A percentile compares a stretch with the other conserved stretches of the same genome.
phyloP scores from a whole-genome alignment of 202 grass and related monocot genomes.

The Carex arenaria region DNA sequence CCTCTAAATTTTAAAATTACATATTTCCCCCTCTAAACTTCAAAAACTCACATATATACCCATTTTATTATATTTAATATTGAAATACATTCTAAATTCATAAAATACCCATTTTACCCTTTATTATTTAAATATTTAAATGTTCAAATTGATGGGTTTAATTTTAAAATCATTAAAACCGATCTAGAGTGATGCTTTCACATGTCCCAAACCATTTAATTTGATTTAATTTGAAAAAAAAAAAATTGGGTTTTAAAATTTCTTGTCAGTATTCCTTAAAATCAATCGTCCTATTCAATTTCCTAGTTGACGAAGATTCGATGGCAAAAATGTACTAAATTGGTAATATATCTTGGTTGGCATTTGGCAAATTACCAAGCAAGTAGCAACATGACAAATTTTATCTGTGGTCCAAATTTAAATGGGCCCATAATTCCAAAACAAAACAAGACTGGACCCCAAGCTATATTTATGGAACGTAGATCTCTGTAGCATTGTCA shows the following conservation, averaged over 20 bases:
- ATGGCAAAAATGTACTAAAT: conserved; percentile 1
- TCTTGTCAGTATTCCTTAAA: neutral
- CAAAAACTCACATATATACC: too few relatives aligned
- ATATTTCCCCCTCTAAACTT: too few relatives aligned
- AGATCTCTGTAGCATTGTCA: neutral
- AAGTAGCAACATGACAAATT: neutral
- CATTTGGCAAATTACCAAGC: neutral
- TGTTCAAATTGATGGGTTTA: too few relatives aligned
- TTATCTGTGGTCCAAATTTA: neutral
- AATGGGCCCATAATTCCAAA: neutral
- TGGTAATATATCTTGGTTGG: neutral
- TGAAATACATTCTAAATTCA: too few relatives aligned
- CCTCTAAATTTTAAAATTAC: too few relatives aligned
- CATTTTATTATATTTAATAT: too few relatives aligned
- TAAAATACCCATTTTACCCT: too few relatives aligned
- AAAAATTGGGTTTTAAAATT: neutral
- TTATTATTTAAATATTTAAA: too few relatives aligned
- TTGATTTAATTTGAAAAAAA: too few relatives aligned
- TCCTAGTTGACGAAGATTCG: neutral
- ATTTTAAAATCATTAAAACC: too few relatives aligned
- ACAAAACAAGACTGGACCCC: neutral
- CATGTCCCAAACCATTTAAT: too few relatives aligned
- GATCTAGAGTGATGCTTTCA: too few relatives aligned
- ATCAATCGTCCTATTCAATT: neutral
- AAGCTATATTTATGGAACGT: conserved; percentile 3